A percentile compares a stretch with the other conserved stretches of the same genome.
These are phyloP conservation scores for Domatiomyces globalis DNA, from an alignment of 2,329 filamentous ascomycete species.

Conservation along the genomic window DNA sequence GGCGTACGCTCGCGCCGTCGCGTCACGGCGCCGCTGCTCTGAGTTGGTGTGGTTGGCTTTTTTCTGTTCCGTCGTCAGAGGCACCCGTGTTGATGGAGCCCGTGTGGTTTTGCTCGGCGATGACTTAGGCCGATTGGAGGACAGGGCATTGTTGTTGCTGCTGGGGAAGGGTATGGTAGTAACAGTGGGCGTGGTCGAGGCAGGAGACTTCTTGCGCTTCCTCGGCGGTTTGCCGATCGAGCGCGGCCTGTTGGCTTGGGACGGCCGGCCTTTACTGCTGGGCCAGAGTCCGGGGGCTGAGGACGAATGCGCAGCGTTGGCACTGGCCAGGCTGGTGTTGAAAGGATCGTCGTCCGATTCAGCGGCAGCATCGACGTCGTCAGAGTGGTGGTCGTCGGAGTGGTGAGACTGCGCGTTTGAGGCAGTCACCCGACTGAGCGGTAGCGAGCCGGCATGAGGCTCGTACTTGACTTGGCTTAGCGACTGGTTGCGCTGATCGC, in stretches of 20 bases:
- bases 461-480: neutral
- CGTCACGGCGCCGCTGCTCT: slow-evolving; percentile 17
- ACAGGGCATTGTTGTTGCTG: neutral
- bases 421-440: neutral
- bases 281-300: slow-evolving; percentile 12
- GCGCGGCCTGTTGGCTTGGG: slow-evolving; percentile 3
- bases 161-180: neutral
- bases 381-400: neutral
- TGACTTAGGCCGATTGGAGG: slow-evolving; percentile 2
- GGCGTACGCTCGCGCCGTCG: slow-evolving; percentile 15
- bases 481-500: neutral
- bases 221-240: slow-evolving; percentile 5
- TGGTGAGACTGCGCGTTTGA: neutral
- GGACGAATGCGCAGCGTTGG: slow-evolving; percentile 7
- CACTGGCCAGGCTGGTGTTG: neutral
- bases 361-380: neutral
- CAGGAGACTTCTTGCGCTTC: slow-evolving; percentile 5
- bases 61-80: slow-evolving; percentile 16
- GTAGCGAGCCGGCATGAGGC: neutral
- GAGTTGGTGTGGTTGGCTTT: slow-evolving; percentile 19
- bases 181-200: slow-evolving; percentile 2
- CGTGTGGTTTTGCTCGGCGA: neutral
- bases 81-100: slow-evolving; percentile 8
- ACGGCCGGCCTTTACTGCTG: slow-evolving; percentile 5
- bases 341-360: neutral